A percentile compares a stretch with the other conserved stretches of the same genome.
Conservation (phyloP, 2,329 filamentous ascomycete genomes). For the Alternaria ethzedia region DNA sequence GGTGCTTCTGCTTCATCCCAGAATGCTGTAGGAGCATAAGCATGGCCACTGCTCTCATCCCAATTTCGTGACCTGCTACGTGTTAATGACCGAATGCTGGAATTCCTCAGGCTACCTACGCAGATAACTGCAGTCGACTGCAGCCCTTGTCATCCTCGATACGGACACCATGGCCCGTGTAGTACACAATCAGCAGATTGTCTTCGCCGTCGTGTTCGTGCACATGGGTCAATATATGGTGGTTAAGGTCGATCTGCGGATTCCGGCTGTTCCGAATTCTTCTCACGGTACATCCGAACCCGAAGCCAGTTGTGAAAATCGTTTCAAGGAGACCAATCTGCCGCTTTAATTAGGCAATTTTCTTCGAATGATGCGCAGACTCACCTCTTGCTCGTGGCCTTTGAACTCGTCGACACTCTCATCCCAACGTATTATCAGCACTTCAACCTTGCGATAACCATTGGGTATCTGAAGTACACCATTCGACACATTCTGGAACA, state of each 20-base stretch:
- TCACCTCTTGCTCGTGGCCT: constrained; percentile 21
- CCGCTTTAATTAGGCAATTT: no score
- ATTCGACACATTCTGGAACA: background rate
- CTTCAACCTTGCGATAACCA: constrained; percentile 34
- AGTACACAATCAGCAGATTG: constrained; percentile 42
- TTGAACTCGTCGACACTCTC: constrained; percentile 27
- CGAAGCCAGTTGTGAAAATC: constrained; percentile 14
- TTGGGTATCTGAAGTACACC: constrained; percentile 8
- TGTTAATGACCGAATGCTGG: no score
- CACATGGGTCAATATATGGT: constrained; percentile 22
- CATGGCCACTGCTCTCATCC: no score
- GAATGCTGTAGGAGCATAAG: no score
- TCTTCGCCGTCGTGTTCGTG: constrained; percentile 27
- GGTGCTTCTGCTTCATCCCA: no score
- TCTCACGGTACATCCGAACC: constrained; percentile 13
- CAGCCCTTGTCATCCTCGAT: background rate
- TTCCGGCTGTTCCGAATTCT: constrained; percentile 1
- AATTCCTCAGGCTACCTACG: background rate
- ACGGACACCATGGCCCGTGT: constrained; percentile 38
- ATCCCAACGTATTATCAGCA: constrained; percentile 38
- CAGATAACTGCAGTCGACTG: background rate
- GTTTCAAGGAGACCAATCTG: constrained; percentile 10
- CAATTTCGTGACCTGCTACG: no score
- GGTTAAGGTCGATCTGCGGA: background rate
- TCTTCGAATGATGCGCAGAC: background rate